Evolutionary conservation across 192 early-diverging fungal genomes (phyloP).

Genomic region (Nowakowskiella sp.): DNA sequence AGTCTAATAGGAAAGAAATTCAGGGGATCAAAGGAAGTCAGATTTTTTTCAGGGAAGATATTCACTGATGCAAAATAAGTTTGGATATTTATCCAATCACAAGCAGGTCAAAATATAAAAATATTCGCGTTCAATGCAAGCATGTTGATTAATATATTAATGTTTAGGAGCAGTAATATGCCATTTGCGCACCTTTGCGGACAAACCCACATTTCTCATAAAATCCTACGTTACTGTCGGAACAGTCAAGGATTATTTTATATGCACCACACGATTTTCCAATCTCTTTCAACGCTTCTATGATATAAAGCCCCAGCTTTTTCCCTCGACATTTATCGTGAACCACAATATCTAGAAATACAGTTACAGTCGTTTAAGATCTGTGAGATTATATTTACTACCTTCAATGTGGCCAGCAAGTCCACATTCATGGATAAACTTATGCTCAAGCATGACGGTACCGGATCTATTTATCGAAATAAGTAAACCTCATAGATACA

Average conservation of each 20-base stretch:
- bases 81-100: too few relatives aligned
- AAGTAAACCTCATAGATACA: background rate
- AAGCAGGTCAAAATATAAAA: too few relatives aligned
- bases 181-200: slow-evolving; percentile 20
- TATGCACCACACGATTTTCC: slow-evolving; percentile 18
- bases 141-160: too few relatives aligned
- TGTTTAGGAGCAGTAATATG: too few relatives aligned
- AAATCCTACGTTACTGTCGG: slow-evolving; percentile 28
- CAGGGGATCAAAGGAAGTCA: background rate
- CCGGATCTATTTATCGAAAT: slow-evolving; percentile 9
- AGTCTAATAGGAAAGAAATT: background rate
- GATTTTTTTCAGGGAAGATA: too few relatives aligned
- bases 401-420: slow-evolving; percentile 22
- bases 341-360: slow-evolving; percentile 27
- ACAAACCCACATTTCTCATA: slow-evolving; percentile 27
- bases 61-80: too few relatives aligned
- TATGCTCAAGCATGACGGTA: slow-evolving; percentile 19
- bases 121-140: too few relatives aligned
- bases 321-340: slow-evolving; percentile 15
- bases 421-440: slow-evolving; percentile 27
- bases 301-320: slow-evolving; percentile 21
- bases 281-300: slow-evolving; percentile 14
- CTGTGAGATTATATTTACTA: slow-evolving; percentile 10
- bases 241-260: slow-evolving; percentile 28
- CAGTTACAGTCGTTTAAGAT: background rate